These are phyloP conservation scores for Heritiera fomes DNA, from an alignment of 345 rosid species.

Conservation along the genomic window DNA sequence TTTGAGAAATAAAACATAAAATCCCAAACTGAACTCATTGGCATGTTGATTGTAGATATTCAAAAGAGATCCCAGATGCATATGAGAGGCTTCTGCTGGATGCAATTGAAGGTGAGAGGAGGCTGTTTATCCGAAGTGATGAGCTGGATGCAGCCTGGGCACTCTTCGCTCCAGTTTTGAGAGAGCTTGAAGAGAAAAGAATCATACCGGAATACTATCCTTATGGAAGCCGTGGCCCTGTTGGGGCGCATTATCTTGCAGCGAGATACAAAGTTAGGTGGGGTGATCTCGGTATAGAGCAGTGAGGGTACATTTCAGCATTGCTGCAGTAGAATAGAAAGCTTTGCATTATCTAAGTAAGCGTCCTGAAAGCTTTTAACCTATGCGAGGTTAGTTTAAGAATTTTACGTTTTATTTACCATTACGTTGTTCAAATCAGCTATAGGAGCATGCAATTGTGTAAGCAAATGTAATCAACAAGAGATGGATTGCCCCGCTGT, in stretches of 20 bases:
- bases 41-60: slow-evolving; percentile 50
- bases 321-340: not conserved
- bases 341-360: not conserved
- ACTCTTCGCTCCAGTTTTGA: slow-evolving; percentile 75
- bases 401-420: not conserved
- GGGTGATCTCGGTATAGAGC: slow-evolving; percentile 82
- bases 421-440: not conserved
- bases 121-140: slow-evolving; percentile 93
- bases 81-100: slow-evolving; percentile 95
- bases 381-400: not conserved
- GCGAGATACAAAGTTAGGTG: slow-evolving; percentile 89
- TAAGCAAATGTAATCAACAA: not conserved
- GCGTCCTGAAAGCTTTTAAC: not conserved
- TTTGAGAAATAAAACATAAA: not conserved
- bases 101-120: slow-evolving; percentile 96
- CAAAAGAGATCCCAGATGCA: slow-evolving; percentile 97
- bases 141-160: slow-evolving; percentile 98
- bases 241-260: slow-evolving; percentile 97
- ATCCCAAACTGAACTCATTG: not conserved
- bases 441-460: slow-evolving; percentile 7
- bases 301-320: slow-evolving; percentile 25
- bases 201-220: slow-evolving; percentile 87
- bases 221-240: slow-evolving; percentile 98
- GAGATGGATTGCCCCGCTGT: not conserved
- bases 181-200: slow-evolving; percentile 82